Percentiles rank a stretch among this genome's conserved stretches.
Evolutionary conservation across 805 yeast species (phyloP).

Genomic region (Lachancea sp.): DNA sequence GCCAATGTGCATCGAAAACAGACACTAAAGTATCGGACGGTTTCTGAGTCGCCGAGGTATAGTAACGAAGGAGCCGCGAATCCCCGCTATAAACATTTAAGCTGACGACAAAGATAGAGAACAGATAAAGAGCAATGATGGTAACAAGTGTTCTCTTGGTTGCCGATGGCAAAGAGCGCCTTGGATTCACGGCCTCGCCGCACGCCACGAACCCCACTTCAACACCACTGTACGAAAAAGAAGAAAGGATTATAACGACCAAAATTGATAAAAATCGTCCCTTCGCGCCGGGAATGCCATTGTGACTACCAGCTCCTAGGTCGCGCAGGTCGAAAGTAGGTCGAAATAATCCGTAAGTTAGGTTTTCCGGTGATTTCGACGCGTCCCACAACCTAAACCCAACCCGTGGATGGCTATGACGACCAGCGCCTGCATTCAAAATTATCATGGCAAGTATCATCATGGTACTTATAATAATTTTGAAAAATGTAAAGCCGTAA

Average conservation of each 20-base stretch:
- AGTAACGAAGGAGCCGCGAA: constrained; percentile 59
- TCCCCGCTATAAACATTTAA: constrained; percentile 73
- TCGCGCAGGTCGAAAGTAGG: constrained; percentile 66
- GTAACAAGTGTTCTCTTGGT: constrained; percentile 71
- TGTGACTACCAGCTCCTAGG: constrained; percentile 44
- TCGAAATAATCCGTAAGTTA: constrained; percentile 66
- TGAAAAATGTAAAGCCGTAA: constrained; percentile 52
- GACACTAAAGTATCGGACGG: not conserved
- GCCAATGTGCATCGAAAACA: constrained; percentile 40
- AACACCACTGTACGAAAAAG: constrained; percentile 76
- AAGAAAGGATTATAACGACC: constrained; percentile 55
- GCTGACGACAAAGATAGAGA: constrained; percentile 64
- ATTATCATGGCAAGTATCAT: constrained; percentile 60
- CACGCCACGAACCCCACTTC: constrained; percentile 81
- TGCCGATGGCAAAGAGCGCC: constrained; percentile 70
- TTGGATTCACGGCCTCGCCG: constrained; percentile 78
- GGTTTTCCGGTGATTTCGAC: constrained; percentile 34
- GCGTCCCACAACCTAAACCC: constrained; percentile 70
- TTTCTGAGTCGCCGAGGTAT: constrained; percentile 7
- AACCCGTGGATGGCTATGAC: constrained; percentile 30
- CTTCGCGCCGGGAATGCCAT: constrained; percentile 53
- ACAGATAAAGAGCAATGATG: constrained; percentile 55
- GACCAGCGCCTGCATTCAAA: constrained; percentile 44
- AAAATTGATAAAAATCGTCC: constrained; percentile 59
- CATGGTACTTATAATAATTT: constrained; percentile 46